Evolutionary conservation across 805 yeast species (phyloP).

Genomic region (Starmerella sp.): DNA sequence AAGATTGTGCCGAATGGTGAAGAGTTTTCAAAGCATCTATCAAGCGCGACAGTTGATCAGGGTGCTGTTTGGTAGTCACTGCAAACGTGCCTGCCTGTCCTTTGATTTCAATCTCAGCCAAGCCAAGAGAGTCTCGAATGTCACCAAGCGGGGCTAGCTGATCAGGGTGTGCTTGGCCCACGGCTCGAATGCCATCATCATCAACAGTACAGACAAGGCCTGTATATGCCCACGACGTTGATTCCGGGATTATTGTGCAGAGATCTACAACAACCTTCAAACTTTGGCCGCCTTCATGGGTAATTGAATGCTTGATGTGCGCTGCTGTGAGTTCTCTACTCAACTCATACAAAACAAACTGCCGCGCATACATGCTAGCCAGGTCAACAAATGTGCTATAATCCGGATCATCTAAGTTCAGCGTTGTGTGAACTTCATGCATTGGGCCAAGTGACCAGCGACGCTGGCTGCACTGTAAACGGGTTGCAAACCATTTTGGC

Average conservation of each 20-base stretch:
- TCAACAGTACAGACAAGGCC: conserved; percentile 18
- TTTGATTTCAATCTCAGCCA: conserved; percentile 5
- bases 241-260: conserved; percentile 12
- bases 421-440: conserved; percentile 12
- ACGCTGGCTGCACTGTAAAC: conserved; percentile 16
- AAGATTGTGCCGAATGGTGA: conserved; percentile 20
- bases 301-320: conserved; percentile 17
- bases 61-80: background rate
- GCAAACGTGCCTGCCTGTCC: conserved; percentile 12
- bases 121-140: background rate
- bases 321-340: conserved; percentile 25
- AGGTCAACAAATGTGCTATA: conserved; percentile 25
- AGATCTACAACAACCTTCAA: conserved; percentile 17
- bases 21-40: conserved; percentile 8
- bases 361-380: conserved; percentile 20
- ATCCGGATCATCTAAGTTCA: conserved; percentile 22
- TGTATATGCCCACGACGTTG: conserved; percentile 20
- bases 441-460: conserved; percentile 22
- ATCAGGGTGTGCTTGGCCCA: conserved; percentile 14
- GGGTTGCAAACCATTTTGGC: conserved; percentile 21
- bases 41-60: conserved; percentile 6
- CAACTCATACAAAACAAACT: conserved; percentile 27
- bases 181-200: conserved; percentile 8
- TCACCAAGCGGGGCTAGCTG: conserved; percentile 12
- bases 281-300: conserved; percentile 9